Evolutionary conservation across 2,329 filamentous ascomycete genomes (phyloP).

Genomic region (Aspergillus nomiae): DNA sequence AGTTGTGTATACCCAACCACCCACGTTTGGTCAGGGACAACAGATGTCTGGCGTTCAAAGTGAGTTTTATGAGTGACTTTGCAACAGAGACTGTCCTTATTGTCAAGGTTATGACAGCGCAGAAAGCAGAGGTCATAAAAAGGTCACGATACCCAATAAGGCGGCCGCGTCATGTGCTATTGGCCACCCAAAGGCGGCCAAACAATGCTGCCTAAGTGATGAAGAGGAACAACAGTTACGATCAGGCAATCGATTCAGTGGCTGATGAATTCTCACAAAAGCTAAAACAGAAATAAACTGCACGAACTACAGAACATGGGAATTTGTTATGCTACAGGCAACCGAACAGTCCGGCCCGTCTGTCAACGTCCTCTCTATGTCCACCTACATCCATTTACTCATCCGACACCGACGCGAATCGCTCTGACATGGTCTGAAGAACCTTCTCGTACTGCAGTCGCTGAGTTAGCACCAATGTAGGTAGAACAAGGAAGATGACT

Average conservation of each 20-base stretch:
- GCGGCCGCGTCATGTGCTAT: constrained; percentile 21
- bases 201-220: constrained; percentile 16
- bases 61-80: not conserved
- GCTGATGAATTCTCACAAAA: constrained; percentile 7
- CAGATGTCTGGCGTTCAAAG: not conserved
- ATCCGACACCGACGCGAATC: constrained; percentile 94
- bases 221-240: not conserved
- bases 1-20: not conserved
- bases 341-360: constrained; percentile 11
- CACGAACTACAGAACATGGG: constrained; percentile 36
- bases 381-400: constrained; percentile 62
- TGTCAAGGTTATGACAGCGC: not conserved
- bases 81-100: not conserved
- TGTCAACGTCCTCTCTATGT: not conserved
- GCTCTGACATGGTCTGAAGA: constrained; percentile 89
- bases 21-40: not conserved
- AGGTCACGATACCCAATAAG: not conserved
- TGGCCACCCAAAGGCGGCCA: constrained; percentile 17
- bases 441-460: constrained; percentile 79
- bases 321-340: constrained; percentile 38
- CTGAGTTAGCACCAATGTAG: constrained; percentile 41
- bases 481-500: not conserved
- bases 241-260: constrained; percentile 4
- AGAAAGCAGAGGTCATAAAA: not conserved
- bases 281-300: constrained; percentile 8